A percentile compares a stretch with the other conserved stretches of the same genome.
phyloP scores from a whole-genome alignment of 306 rosid species.

The Lathyrus aphaca region DNA sequence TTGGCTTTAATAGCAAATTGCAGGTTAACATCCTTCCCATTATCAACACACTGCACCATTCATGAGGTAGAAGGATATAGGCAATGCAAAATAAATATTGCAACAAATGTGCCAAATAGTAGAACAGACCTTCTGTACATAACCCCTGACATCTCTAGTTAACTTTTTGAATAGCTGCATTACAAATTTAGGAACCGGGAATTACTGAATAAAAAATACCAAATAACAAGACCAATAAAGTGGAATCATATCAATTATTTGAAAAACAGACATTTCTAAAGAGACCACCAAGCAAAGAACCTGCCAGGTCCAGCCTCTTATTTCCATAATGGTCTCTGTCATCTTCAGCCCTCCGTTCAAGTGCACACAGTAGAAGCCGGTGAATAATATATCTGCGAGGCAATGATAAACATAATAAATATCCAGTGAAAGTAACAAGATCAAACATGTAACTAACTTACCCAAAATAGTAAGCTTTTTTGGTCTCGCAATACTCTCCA shows the following conservation, averaged over 20 bases:
- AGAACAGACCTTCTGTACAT: slow-evolving; percentile 85
- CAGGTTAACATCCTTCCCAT: slow-evolving; percentile 95
- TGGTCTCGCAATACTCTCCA: slow-evolving; percentile 96
- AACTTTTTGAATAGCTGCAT: slow-evolving; percentile 90
- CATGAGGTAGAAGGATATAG: slow-evolving; percentile 33
- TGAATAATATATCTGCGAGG: slow-evolving; percentile 83
- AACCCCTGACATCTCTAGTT: slow-evolving; percentile 93
- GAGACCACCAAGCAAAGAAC: slow-evolving; percentile 91
- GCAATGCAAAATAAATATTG: slow-evolving; percentile 16
- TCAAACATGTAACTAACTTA: slow-evolving; percentile 37
- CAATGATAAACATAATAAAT: slow-evolving; percentile 35
- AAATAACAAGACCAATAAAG: slow-evolving; percentile 3
- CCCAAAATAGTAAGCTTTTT: slow-evolving; percentile 98
- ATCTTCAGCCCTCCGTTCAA: slow-evolving; percentile 96
- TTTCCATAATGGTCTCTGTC: slow-evolving; percentile 97
- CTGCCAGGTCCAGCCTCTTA: slow-evolving; percentile 97
- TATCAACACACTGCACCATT: slow-evolving; percentile 87
- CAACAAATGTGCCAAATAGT: slow-evolving; percentile 9
- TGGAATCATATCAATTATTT: background rate
- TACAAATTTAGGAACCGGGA: slow-evolving; percentile 28
- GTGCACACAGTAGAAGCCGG: slow-evolving; percentile 90
- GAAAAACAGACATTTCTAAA: slow-evolving; percentile 76
- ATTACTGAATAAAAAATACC: slow-evolving; percentile 1
- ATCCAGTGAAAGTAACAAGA: background rate
- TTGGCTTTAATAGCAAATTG: slow-evolving; percentile 99